Evolutionary conservation across 768 basidiomycete species (phyloP).

Genomic region (Lactarius tabidus): DNA sequence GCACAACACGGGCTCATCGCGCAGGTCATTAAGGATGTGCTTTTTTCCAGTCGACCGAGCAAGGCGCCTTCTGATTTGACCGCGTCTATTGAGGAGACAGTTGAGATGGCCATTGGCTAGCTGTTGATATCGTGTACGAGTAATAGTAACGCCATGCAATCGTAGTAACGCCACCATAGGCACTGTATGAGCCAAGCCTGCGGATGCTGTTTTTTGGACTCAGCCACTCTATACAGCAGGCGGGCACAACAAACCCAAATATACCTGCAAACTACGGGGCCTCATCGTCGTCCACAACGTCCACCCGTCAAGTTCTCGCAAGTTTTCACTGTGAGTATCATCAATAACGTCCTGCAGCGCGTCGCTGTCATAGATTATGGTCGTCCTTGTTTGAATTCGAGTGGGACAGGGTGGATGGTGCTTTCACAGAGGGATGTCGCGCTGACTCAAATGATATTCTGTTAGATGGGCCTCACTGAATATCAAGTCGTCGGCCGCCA

Average conservation of each 20-base stretch:
- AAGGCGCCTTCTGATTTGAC: constrained; percentile 14
- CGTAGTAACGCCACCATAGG: constrained; percentile 11
- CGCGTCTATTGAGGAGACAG: constrained; percentile 18
- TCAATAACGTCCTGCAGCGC: neutral
- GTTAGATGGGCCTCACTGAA: constrained; percentile 78
- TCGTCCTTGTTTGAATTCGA: neutral
- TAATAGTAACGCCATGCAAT: too few species aligned
- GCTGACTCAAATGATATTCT: neutral
- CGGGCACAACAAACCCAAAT: constrained; percentile 23
- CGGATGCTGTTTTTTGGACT: neutral
- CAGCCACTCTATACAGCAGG: neutral
- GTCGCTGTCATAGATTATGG: neutral
- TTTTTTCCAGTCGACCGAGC: constrained; percentile 62
- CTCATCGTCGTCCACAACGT: constrained; percentile 31
- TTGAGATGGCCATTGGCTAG: constrained; percentile 20
- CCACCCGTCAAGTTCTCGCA: constrained; percentile 26
- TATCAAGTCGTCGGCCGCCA: constrained; percentile 98
- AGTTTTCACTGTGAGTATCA: constrained; percentile 32
- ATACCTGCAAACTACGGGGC: neutral
- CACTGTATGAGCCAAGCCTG: neutral
- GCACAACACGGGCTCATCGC: constrained; percentile 92
- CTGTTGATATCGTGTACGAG: neutral
- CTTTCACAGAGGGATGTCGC: constrained; percentile 12
- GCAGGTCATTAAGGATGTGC: constrained; percentile 88
- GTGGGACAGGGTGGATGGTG: constrained; percentile 9